Evolutionary conservation across 192 early-diverging fungal genomes (phyloP).

Genomic region (Borealophlyctis nickersoniae): DNA sequence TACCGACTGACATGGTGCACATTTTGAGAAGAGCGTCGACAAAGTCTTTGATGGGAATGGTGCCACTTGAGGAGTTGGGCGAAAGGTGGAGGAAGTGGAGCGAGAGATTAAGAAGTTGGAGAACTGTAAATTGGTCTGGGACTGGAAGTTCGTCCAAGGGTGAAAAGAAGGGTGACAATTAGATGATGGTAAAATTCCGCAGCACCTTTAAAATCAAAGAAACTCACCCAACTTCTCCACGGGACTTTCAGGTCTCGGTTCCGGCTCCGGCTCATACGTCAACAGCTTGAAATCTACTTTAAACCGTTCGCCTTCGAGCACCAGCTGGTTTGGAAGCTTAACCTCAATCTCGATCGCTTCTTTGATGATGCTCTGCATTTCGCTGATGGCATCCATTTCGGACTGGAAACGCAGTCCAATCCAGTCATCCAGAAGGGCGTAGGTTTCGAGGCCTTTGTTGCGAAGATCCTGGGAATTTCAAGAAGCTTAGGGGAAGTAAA

Average conservation of each 20-base stretch:
- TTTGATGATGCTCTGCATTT: slow-evolving; percentile 51
- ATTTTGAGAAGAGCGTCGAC: slow-evolving; percentile 39
- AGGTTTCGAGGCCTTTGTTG: slow-evolving; percentile 50
- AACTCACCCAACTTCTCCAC: slow-evolving; percentile 45
- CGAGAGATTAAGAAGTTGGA: slow-evolving; percentile 44
- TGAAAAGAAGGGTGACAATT: not conserved
- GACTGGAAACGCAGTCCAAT: slow-evolving; percentile 43
- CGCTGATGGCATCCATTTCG: slow-evolving; percentile 59
- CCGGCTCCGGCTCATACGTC: slow-evolving; percentile 53
- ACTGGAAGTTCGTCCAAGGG: slow-evolving; percentile 28
- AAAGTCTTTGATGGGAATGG: slow-evolving; percentile 41
- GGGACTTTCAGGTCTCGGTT: slow-evolving; percentile 53
- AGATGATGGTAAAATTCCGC: not conserved
- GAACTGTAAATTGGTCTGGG: slow-evolving; percentile 51
- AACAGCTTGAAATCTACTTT: slow-evolving; percentile 48
- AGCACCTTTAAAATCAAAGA: too few relatives aligned
- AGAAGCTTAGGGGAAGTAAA: not conserved
- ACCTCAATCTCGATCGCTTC: slow-evolving; percentile 58
- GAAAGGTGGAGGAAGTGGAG: slow-evolving; percentile 38
- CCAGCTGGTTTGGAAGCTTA: slow-evolving; percentile 48
- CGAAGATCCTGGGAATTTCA: slow-evolving; percentile 45
- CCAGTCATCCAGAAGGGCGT: slow-evolving; percentile 55
- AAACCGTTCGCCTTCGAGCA: slow-evolving; percentile 53
- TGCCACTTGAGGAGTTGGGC: slow-evolving; percentile 34
- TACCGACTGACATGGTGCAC: slow-evolving; percentile 31